These are phyloP conservation scores for Aspergillus biplanus DNA, from an alignment of 495 filamentous ascomycete species.

Conservation along the genomic window DNA sequence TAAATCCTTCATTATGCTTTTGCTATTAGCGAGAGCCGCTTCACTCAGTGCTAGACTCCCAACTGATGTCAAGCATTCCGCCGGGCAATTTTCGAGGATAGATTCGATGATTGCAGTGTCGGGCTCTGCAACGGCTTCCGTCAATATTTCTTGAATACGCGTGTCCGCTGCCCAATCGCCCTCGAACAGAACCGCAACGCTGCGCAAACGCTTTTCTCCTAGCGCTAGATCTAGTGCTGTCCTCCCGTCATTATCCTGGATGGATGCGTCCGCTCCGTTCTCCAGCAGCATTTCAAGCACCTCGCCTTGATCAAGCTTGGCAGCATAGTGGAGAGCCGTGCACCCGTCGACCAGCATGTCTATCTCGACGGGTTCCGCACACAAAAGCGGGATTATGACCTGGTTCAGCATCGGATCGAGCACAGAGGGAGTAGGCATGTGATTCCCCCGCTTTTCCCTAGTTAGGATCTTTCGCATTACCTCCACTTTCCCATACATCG, in stretches of 20 bases:
- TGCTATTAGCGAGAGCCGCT: not conserved
- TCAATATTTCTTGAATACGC: not conserved
- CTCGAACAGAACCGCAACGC: not conserved
- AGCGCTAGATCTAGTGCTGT: not conserved
- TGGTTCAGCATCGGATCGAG: not conserved
- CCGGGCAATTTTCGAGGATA: not conserved
- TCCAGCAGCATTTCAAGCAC: not conserved
- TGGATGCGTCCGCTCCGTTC: not conserved
- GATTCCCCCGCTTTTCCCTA: not conserved
- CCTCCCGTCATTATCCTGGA: not conserved
- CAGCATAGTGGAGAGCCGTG: not conserved
- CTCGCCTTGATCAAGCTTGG: not conserved
- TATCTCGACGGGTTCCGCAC: not conserved
- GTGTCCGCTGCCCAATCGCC: not conserved
- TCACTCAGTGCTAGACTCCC: not conserved
- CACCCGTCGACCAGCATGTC: not conserved
- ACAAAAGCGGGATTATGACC: slow-evolving; percentile 1
- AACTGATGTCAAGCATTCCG: not conserved
- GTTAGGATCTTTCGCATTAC: not conserved
- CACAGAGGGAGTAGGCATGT: not conserved
- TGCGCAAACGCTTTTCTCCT: not conserved
- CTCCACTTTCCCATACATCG: not conserved
- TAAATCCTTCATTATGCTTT: not conserved
- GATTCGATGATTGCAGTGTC: not conserved
- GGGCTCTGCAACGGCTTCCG: not conserved